A percentile compares a stretch with the other conserved stretches of the same genome.
These are phyloP conservation scores for Sherardia arvensis DNA, from an alignment of 257 asterid genomes.

Conservation along the genomic window DNA sequence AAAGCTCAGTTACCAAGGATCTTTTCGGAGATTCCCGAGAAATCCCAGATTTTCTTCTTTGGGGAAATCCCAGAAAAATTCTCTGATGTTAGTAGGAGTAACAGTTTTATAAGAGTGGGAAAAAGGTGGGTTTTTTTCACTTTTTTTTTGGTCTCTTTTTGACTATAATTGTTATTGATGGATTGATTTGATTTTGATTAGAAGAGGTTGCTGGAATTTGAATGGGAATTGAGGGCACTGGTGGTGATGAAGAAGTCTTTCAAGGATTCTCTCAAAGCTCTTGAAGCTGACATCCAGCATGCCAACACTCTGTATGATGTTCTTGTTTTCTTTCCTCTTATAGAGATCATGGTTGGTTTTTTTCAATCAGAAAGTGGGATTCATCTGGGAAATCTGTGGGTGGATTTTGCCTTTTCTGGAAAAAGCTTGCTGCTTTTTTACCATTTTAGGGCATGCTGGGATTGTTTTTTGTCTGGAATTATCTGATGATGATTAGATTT, in stretches of 20 bases:
- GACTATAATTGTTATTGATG: not conserved
- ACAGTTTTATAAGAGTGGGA: not conserved
- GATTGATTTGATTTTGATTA: not conserved
- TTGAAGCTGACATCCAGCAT: conserved; percentile 91
- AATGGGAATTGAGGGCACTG: conserved; percentile 32
- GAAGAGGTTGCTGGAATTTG: conserved; percentile 14
- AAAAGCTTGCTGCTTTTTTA: not conserved
- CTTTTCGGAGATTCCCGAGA: not conserved
- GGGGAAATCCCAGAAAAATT: too few relatives aligned
- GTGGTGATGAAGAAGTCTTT: conserved; percentile 63
- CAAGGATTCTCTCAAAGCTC: conserved; percentile 84
- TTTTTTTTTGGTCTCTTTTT: not conserved
- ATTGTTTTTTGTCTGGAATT: not conserved
- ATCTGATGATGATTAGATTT: conserved; percentile 1
- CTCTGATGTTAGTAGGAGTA: not conserved
- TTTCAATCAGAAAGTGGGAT: not conserved
- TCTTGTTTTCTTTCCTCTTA: not conserved
- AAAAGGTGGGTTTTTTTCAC: not conserved
- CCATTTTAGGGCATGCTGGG: not conserved
- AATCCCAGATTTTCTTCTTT: not conserved
- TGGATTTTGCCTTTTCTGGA: conserved; percentile 1
- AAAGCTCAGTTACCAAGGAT: not conserved
- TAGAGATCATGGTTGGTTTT: not conserved
- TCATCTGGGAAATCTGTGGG: not conserved
- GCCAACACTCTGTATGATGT: conserved; percentile 73